Base-by-base conservation (phyloP, 2,329 filamentous ascomycete species). In the Blumeria hordei region DNA sequence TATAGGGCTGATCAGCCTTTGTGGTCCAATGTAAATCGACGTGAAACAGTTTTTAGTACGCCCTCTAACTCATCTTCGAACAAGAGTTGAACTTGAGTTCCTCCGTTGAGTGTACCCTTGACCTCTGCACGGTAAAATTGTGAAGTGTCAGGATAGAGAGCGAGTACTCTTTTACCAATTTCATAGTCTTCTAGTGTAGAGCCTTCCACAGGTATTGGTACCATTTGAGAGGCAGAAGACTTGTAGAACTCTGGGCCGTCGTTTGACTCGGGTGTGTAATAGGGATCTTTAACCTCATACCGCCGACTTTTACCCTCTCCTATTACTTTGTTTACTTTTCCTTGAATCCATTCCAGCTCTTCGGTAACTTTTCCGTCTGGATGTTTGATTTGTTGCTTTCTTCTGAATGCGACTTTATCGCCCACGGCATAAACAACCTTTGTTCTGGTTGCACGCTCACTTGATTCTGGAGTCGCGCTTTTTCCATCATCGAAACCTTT, bases 51-150 rank as follows among this genome's bases (percentile, higher is more conserved):
- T 67, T 85, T 83, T 65, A 85, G 55, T 21, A 76, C 59, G 80
- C 85, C 61, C 79, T 81, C 82, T 64, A 86, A 83, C 62, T 88
- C 83, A 12, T 84, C 84, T 64, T 90, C 85, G 62, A 90, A 90
- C 59, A 85, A 80, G 59, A 90, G 70, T 56, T 76, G 75, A 44
- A 82, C 78, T 57, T 73, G 74, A 63, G 65, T 41, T 56, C 70
- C 70, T 55, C 81, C 71, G 8, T 64, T 61, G 12, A 63, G 54
- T 71, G 77, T 80, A 37, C 80, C 80, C 68, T 85, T 83, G 8
- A 90, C 85, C 61, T 88, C 83, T 1, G 85, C 85, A 64, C 84
- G 81, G 66, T 92, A 92, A 62, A 92, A 90, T 0, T 84, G 88
- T 0, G 85, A 88, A 0, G 85, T 90, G 61, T 87, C 81, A 0